A percentile compares a stretch with the other conserved stretches of the same genome.
Conservation (phyloP, 306 rosid genomes). For the Aeschynomene evenia region DNA sequence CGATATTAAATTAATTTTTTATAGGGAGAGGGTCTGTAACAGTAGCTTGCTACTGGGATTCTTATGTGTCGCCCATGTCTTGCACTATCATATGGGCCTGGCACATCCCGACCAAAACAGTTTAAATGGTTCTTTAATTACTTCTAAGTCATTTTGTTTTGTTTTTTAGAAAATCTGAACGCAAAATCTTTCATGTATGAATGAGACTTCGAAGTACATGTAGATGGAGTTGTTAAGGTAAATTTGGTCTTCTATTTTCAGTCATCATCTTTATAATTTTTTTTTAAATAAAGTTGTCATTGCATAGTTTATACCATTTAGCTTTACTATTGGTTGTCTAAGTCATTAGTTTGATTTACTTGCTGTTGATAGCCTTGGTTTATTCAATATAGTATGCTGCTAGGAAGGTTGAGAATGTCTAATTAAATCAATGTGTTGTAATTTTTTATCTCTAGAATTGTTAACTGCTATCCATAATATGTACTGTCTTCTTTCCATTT, state of each 20-base stretch:
- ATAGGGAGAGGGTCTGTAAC: background rate
- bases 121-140: background rate
- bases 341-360: background rate
- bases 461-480: background rate
- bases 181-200: too few species aligned
- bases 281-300: background rate
- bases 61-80: background rate
- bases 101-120: background rate
- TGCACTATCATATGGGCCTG: background rate
- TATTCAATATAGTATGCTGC: background rate
- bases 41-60: conserved; percentile 1
- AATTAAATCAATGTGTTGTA: background rate
- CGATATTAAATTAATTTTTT: background rate
- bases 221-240: background rate
- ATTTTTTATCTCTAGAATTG: background rate
- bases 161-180: too few species aligned
- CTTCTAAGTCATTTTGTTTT: too few species aligned
- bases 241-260: background rate
- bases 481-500: background rate
- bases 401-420: too few species aligned
- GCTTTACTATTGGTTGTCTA: background rate
- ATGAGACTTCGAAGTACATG: background rate
- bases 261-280: background rate
- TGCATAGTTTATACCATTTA: background rate
- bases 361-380: background rate